Evolutionary conservation across 2,329 filamentous ascomycete species (phyloP), one percentile per base, ranked within the genome.

Genomic region (Xylariaceae sp.): DNA sequence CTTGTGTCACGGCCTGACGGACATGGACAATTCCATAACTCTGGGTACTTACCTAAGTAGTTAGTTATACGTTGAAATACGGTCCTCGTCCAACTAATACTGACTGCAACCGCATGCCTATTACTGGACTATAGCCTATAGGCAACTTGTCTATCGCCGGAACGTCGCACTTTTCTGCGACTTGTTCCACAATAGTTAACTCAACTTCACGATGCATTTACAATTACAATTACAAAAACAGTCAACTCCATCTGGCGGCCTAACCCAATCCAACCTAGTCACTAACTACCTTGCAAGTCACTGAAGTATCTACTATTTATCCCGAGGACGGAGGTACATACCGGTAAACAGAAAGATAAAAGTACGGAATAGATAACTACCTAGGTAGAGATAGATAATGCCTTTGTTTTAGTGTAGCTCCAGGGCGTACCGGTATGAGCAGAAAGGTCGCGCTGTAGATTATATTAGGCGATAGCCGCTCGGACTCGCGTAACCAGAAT

Each of bases 1-100:
- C 50, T 29, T 47, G 47, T 45, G 39, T 47, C 43, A 51, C 51
- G 30, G 42, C 51, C 41, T 59, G 51, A 54, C 50, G 37, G 44
- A 58, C 42, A 45, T 49, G 53, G 49, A 30, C 29, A 30, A 30
- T 30, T 41, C 34, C 53, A 36, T 55, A 43, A 41, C 32, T 18
- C n/a, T n/a, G n/a, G n/a, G n/a, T n/a, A n/a, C n/a, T n/a, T n/a
- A n/a, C n/a, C n/a, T n/a, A n/a, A n/a, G n/a, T n/a, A n/a, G n/a
- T n/a, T n/a, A n/a, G n/a, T n/a, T n/a, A n/a, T 19, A 36, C 22
- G 26, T 26, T 40, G 30, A 8, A 46, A 30, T 36, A 40, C 34
- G n/a, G 49, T 50, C 55, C 41, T 50, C 37, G 30, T 39, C 41
- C n/a, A n/a, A n/a, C n/a, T 15, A 15, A 34, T 34, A 15, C 32